Percentiles rank a stretch among this genome's conserved stretches.
Conservation (phyloP, 1,284 basidiomycete species). For the Malassezia pachydermatis region DNA sequence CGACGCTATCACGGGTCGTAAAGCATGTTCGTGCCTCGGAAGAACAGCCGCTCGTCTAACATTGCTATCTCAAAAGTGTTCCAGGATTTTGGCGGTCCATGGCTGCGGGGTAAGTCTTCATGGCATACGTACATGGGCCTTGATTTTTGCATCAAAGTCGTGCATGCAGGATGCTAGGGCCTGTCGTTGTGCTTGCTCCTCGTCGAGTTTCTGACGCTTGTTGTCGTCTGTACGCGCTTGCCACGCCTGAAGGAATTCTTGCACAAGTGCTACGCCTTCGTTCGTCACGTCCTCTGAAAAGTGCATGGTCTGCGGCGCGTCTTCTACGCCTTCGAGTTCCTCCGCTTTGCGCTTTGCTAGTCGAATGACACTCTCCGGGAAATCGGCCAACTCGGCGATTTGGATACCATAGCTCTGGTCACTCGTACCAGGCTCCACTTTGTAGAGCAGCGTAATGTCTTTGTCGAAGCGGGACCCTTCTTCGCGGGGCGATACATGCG, state of each 20-base stretch:
- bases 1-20: conserved; percentile 1
- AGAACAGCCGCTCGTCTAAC: conserved; percentile 3
- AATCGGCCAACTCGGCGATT: conserved; percentile 89
- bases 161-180: conserved; percentile 9
- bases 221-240: background rate
- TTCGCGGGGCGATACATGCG: conserved; percentile 62
- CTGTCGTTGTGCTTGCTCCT: background rate
- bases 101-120: background rate
- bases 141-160: conserved; percentile 12
- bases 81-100: conserved; percentile 13
- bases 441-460: conserved; percentile 69
- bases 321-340: conserved; percentile 83
- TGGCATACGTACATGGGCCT: conserved; percentile 8
- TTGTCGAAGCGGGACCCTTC: conserved; percentile 55
- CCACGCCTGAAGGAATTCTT: conserved; percentile 12
- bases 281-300: background rate
- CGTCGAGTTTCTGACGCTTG: background rate
- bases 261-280: conserved; percentile 9
- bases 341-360: conserved; percentile 90
- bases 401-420: conserved; percentile 99
- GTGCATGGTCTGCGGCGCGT: conserved; percentile 1
- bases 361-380: conserved; percentile 84
- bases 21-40: conserved; percentile 1
- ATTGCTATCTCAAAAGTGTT: conserved; percentile 2
- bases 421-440: conserved; percentile 61